Percentiles rank a stretch among this genome's conserved stretches.
phyloP scores from a whole-genome alignment of 1,284 basidiomycete species.

The Tilletia setariae region DNA sequence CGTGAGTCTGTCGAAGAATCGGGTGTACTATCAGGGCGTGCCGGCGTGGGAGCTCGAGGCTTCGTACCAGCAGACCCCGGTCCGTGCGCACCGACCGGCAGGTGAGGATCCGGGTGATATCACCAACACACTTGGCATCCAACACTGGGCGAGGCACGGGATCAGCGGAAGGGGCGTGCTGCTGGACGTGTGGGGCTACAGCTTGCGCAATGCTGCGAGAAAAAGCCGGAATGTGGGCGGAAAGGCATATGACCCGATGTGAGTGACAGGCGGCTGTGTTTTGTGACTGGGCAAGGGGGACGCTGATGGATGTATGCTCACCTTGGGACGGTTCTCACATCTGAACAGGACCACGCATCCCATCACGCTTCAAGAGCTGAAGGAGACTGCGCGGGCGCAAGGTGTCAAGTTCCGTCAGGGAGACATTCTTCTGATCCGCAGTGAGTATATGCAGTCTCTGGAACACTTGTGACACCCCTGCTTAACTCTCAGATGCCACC shows the following conservation, averaged over 20 bases:
- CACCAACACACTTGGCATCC: conserved; percentile 33
- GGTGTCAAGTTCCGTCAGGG: conserved; percentile 57
- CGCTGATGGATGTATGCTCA: too few relatives aligned
- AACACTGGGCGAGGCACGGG: conserved; percentile 64
- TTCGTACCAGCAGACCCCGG: conserved; percentile 23
- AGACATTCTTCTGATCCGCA: conserved; percentile 42
- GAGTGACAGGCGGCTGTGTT: too few relatives aligned
- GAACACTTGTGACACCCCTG: neutral
- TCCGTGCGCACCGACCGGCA: conserved; percentile 26
- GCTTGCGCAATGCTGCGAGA: conserved; percentile 8
- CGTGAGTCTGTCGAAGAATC: conserved; percentile 40
- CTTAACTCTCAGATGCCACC: neutral
- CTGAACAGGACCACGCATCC: conserved; percentile 63
- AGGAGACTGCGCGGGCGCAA: conserved; percentile 65
- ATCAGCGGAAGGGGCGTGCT: conserved; percentile 70
- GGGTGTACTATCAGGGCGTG: conserved; percentile 40
- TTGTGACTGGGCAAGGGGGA: neutral
- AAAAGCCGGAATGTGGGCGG: conserved; percentile 12
- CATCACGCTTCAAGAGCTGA: conserved; percentile 63
- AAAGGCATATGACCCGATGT: conserved; percentile 15
- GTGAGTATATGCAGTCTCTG: neutral
- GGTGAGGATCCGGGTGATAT: conserved; percentile 17
- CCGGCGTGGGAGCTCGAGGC: conserved; percentile 33
- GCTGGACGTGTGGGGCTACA: conserved; percentile 61
- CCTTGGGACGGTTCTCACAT: neutral